These are phyloP conservation scores for Apiotrichum laibachii DNA, from an alignment of 1,284 basidiomycete genomes.

Conservation along the genomic window DNA sequence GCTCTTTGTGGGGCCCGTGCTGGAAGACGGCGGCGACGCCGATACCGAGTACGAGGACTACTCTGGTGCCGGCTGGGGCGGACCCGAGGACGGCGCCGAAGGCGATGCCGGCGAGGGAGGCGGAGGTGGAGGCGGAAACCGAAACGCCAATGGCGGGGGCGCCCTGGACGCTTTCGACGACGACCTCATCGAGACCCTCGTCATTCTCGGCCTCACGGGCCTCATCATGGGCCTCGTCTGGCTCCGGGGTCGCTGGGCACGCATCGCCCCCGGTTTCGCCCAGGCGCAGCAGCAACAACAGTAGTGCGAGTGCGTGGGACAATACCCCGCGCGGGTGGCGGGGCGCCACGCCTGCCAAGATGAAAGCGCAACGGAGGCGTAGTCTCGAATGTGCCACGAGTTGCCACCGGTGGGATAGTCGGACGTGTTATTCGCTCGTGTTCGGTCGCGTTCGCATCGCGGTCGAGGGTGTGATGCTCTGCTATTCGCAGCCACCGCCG, in stretches of 20 bases:
- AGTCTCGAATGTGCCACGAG: too few relatives aligned
- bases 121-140: constrained; percentile 18
- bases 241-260: constrained; percentile 11
- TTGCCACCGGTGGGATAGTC: too few relatives aligned
- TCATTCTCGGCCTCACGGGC: constrained; percentile 26
- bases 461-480: too few relatives aligned
- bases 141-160: not conserved
- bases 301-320: not conserved
- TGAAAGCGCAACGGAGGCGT: too few relatives aligned
- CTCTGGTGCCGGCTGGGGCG: constrained; percentile 22
- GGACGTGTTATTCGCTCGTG: too few relatives aligned
- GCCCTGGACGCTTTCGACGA: constrained; percentile 23
- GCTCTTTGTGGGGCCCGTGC: constrained; percentile 24
- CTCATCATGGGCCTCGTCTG: constrained; percentile 21
- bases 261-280: not conserved
- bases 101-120: constrained; percentile 1
- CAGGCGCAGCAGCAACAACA: not conserved
- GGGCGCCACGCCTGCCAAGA: not conserved
- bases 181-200: constrained; percentile 34
- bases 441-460: too few relatives aligned
- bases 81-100: constrained; percentile 9
- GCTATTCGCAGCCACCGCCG: too few relatives aligned
- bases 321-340: too few relatives aligned
- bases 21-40: constrained; percentile 15
- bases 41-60: constrained; percentile 23